phyloP scores from a whole-genome alignment of 495 filamentous ascomycete species.

The Penicillium daleae region DNA sequence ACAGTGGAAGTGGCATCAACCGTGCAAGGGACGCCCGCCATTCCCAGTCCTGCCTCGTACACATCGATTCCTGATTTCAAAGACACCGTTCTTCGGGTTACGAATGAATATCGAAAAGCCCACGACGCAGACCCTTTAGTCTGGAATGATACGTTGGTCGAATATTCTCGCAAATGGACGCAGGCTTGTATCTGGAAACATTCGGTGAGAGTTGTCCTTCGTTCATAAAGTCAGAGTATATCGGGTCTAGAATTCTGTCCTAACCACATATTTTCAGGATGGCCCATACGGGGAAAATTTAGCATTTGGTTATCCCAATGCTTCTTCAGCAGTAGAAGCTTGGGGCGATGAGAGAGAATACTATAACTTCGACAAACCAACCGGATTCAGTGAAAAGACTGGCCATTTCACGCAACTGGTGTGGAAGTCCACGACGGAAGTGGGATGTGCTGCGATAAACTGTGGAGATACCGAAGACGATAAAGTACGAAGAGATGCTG shows the following conservation, averaged over 20 bases:
- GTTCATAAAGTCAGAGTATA: not conserved
- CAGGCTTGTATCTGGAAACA: constrained; percentile 63
- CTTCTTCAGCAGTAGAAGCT: constrained; percentile 59
- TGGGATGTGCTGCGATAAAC: constrained; percentile 68
- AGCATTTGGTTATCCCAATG: constrained; percentile 67
- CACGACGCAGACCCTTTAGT: constrained; percentile 63
- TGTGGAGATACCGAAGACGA: constrained; percentile 49
- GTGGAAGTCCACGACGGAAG: constrained; percentile 69
- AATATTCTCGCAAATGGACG: constrained; percentile 58
- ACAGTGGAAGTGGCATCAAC: constrained; percentile 25
- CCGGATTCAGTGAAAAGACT: constrained; percentile 64
- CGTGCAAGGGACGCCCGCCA: constrained; percentile 30
- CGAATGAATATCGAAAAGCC: constrained; percentile 66
- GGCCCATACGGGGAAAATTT: constrained; percentile 81
- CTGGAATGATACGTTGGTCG: constrained; percentile 69
- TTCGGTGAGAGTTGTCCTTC: constrained; percentile 46
- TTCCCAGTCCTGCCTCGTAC: constrained; percentile 50
- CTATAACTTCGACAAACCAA: constrained; percentile 61
- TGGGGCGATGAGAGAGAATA: constrained; percentile 67
- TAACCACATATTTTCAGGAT: constrained; percentile 39
- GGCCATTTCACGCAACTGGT: constrained; percentile 88
- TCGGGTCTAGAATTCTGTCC: not conserved
- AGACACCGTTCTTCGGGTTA: constrained; percentile 62
- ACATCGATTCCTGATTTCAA: constrained; percentile 53
- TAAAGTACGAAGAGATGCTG: constrained; percentile 7